A percentile compares a stretch with the other conserved stretches of the same genome.
phyloP scores from a whole-genome alignment of 2,329 filamentous ascomycete genomes.

The Colletotrichum sp. region DNA sequence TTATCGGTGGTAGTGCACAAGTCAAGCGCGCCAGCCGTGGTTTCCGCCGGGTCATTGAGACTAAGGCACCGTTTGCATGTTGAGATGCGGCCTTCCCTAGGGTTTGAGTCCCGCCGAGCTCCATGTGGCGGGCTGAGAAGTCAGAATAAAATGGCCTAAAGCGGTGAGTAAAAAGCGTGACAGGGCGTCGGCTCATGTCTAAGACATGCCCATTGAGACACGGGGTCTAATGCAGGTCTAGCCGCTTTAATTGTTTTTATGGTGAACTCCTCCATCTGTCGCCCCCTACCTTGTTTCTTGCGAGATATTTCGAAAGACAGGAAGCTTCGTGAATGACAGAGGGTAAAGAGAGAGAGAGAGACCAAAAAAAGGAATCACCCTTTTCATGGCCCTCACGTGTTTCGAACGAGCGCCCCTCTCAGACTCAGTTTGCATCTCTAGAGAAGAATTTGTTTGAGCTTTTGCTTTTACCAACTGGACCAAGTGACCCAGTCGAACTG shows the following conservation, averaged over 20 bases:
- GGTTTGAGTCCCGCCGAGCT: neutral
- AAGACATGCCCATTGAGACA: neutral
- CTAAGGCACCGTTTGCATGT: neutral
- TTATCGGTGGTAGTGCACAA: neutral
- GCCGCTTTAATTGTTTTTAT: neutral
- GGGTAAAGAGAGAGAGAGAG: neutral
- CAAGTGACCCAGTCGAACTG: neutral
- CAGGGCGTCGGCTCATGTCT: neutral
- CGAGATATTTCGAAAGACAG: neutral
- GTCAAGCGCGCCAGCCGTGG: neutral
- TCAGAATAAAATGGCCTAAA: neutral
- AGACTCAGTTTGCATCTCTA: neutral
- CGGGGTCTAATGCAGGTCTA: neutral
- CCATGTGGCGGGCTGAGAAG: neutral
- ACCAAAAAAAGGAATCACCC: neutral
- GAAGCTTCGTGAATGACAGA: neutral
- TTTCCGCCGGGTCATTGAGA: neutral
- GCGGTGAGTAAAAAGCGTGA: neutral
- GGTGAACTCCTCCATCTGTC: neutral
- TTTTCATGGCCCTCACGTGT: neutral
- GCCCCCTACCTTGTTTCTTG: neutral
- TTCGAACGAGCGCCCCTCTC: neutral
- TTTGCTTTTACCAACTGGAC: neutral
- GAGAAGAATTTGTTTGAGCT: neutral
- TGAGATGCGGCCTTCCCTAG: neutral